These are phyloP conservation scores for Theileria orientalis DNA, from an alignment of 169 alveolate species.

Conservation along the genomic window DNA sequence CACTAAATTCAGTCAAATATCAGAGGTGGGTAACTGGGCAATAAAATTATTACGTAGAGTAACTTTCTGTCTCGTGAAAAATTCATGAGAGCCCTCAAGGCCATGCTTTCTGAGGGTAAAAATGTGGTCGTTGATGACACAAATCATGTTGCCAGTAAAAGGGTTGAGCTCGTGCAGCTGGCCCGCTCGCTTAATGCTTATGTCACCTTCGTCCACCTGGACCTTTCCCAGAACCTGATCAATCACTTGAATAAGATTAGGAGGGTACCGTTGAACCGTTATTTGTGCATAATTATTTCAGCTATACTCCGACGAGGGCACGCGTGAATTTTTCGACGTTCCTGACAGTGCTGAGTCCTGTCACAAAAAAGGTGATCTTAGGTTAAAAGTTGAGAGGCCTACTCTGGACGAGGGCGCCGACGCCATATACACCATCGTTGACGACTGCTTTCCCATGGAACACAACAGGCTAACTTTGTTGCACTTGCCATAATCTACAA, in stretches of 20 bases:
- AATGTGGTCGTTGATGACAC: constrained; percentile 42
- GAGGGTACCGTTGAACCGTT: constrained; percentile 12
- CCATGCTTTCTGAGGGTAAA: constrained; percentile 7
- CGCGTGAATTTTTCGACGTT: neutral
- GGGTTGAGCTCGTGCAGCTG: constrained; percentile 14
- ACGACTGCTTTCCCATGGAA: constrained; percentile 44
- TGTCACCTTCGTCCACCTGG: constrained; percentile 30
- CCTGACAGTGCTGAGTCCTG: neutral
- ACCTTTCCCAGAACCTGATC: constrained; percentile 34
- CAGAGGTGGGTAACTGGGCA: neutral
- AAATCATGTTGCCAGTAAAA: neutral
- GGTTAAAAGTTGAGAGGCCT: constrained; percentile 24
- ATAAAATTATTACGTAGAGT: neutral
- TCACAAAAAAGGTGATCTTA: neutral
- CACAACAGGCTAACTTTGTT: constrained; percentile 22
- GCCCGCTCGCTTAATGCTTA: constrained; percentile 5
- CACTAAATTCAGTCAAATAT: neutral
- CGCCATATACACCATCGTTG: constrained; percentile 19
- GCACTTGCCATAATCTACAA: constrained; percentile 35
- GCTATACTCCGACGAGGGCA: constrained; percentile 1
- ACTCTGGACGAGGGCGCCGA: constrained; percentile 34
- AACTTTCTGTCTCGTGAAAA: neutral
- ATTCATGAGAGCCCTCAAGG: neutral
- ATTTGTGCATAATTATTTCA: neutral
- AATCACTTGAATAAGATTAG: constrained; percentile 29